Conservation (phyloP, 768 basidiomycete species). For the Russula dissimulans region DNA sequence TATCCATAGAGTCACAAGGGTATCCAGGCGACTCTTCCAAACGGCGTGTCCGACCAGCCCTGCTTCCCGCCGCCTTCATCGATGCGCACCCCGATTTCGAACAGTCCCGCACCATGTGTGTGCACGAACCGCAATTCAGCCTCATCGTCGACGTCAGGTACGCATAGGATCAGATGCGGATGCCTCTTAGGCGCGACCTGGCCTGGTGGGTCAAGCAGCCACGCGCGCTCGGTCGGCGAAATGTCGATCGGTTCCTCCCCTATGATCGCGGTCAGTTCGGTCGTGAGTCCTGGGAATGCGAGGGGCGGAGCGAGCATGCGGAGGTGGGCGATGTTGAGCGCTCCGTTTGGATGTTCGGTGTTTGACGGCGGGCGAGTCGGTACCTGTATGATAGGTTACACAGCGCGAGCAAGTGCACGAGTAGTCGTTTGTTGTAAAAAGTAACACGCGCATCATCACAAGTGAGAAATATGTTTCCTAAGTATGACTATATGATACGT, state of each 20-base stretch:
- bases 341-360: constrained; percentile 38
- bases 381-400: too few species aligned
- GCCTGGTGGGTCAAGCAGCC: too few species aligned
- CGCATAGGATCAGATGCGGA: constrained; percentile 24
- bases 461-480: too few species aligned
- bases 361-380: too few species aligned
- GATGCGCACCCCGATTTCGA: constrained; percentile 33
- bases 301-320: constrained; percentile 31
- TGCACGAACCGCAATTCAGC: constrained; percentile 29
- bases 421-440: too few species aligned
- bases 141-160: constrained; percentile 26
- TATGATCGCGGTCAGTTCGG: constrained; percentile 27
- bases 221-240: too few species aligned
- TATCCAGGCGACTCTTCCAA: too few species aligned
- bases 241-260: too few species aligned
- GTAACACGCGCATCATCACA: too few species aligned
- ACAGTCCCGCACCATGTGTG: constrained; percentile 18
- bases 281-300: constrained; percentile 27
- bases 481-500: too few species aligned
- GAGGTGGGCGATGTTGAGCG: constrained; percentile 42
- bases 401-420: constrained; percentile 15
- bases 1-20: too few species aligned
- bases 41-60: constrained; percentile 33
- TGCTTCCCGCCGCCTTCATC: constrained; percentile 21
- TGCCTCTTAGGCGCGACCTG: too few species aligned